Evolutionary conservation across 495 filamentous ascomycete genomes (phyloP).

Genomic region (Penicillium robsamsonii): DNA sequence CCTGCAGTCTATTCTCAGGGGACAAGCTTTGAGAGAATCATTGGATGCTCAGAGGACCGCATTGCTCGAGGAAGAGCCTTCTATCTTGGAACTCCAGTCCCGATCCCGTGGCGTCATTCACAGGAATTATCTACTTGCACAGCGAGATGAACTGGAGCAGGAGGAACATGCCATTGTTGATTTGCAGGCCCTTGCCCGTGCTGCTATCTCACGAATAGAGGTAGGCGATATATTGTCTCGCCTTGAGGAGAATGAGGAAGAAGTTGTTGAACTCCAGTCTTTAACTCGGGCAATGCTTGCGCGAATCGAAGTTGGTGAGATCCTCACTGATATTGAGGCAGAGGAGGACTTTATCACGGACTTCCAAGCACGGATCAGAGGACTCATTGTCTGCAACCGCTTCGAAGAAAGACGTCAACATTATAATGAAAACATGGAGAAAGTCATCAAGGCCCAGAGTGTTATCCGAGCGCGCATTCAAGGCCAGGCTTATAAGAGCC

Average conservation of each 20-base stretch:
- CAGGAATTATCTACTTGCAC: constrained; percentile 40
- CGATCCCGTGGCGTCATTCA: constrained; percentile 43
- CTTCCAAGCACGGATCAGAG: constrained; percentile 73
- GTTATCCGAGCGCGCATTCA: constrained; percentile 91
- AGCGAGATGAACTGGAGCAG: constrained; percentile 56
- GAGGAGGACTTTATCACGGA: constrained; percentile 72
- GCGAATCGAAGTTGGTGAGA: constrained; percentile 64
- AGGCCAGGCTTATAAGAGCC: constrained; percentile 94
- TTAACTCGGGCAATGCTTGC: constrained; percentile 75
- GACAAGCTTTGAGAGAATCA: constrained; percentile 34
- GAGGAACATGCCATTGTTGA: constrained; percentile 56
- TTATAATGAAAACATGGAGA: constrained; percentile 96
- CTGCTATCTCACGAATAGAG: constrained; percentile 69
- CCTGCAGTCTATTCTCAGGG: constrained; percentile 39
- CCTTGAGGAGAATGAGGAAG: constrained; percentile 78
- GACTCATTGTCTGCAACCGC: constrained; percentile 64
- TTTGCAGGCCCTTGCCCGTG: constrained; percentile 72
- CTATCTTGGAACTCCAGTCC: constrained; percentile 48
- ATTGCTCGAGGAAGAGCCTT: constrained; percentile 33
- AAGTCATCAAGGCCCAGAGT: constrained; percentile 97
- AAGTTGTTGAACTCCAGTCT: constrained; percentile 67
- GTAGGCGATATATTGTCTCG: constrained; percentile 67
- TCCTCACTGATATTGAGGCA: constrained; percentile 73
- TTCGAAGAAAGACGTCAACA: constrained; percentile 85
- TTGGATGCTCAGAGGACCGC: constrained; percentile 32